These are phyloP conservation scores for Chlorella sp. DNA, from an alignment of 139 green algal genomes.

Conservation along the genomic window DNA sequence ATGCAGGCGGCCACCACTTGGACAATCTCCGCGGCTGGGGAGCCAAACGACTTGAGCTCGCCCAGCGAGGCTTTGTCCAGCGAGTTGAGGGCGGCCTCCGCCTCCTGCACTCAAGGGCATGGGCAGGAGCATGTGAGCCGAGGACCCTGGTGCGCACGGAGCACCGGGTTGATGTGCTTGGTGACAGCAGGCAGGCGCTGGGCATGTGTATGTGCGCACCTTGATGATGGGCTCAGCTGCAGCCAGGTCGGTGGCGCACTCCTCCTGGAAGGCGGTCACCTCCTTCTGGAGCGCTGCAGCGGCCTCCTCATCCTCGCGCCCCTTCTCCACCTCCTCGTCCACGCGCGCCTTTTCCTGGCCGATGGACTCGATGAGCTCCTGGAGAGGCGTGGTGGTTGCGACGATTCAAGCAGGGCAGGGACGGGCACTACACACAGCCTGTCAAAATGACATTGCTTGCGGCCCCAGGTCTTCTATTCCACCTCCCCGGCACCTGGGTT, in stretches of 20 bases:
- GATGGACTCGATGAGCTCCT: constrained; percentile 91
- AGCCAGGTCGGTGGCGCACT: constrained; percentile 76
- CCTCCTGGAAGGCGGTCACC: constrained; percentile 85
- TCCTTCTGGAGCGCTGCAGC: constrained; percentile 60
- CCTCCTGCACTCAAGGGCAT: constrained; percentile 48
- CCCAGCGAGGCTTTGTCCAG: constrained; percentile 88
- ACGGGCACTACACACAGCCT: not conserved
- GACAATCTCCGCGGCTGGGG: constrained; percentile 82
- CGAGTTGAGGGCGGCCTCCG: constrained; percentile 88
- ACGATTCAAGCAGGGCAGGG: not conserved
- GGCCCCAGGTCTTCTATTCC: not conserved
- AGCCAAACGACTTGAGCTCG: constrained; percentile 94
- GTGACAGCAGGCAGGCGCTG: not conserved
- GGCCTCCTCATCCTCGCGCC: constrained; percentile 74
- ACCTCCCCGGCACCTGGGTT: constrained; percentile 56
- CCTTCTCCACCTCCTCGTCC: constrained; percentile 85
- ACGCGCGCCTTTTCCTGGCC: constrained; percentile 88
- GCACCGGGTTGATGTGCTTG: not conserved
- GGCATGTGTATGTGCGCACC: not conserved
- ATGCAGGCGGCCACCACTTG: constrained; percentile 84
- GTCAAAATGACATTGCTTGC: not conserved
- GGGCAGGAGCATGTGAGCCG: not conserved
- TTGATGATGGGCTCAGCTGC: constrained; percentile 88
- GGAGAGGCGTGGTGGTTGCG: not conserved
- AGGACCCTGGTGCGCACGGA: not conserved